These are phyloP conservation scores for Metschnikowia sp. DNA, from an alignment of 805 yeast genomes.

Conservation along the genomic window DNA sequence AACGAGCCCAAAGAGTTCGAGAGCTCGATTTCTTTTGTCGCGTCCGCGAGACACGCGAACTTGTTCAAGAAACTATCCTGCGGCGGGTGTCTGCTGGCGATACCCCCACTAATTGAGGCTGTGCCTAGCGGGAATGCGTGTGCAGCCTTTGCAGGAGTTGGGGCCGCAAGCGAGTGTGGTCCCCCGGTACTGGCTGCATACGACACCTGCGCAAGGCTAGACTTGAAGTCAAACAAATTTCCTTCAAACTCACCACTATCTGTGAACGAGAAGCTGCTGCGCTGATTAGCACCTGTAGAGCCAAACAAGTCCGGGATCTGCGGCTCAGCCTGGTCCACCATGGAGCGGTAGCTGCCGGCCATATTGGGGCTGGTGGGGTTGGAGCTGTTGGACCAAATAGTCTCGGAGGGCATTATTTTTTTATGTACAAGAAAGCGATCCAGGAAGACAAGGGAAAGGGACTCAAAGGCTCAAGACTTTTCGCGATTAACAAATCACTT, in stretches of 20 bases:
- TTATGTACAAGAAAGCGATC: conserved; percentile 15
- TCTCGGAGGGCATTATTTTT: conserved; percentile 29
- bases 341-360: conserved; percentile 28
- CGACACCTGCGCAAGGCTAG: conserved; percentile 30
- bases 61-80: conserved; percentile 55
- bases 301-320: conserved; percentile 35
- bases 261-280: conserved; percentile 38
- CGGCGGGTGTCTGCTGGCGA: conserved; percentile 45
- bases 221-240: conserved; percentile 44
- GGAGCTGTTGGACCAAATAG: conserved; percentile 39
- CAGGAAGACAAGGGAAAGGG: too few species aligned
- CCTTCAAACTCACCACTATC: conserved; percentile 44
- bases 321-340: conserved; percentile 40
- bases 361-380: conserved; percentile 16
- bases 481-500: too few species aligned
- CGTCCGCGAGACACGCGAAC: conserved; percentile 63
- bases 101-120: conserved; percentile 59
- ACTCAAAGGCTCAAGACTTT: too few species aligned
- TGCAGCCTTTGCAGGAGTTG: conserved; percentile 13
- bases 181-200: conserved; percentile 23
- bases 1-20: conserved; percentile 42
- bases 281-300: conserved; percentile 15
- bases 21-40: conserved; percentile 62
- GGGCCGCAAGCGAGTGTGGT: conserved; percentile 17
- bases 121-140: conserved; percentile 47